Evolutionary conservation across 306 rosid genomes (phyloP).

Genomic region (Sicyos edulis): DNA sequence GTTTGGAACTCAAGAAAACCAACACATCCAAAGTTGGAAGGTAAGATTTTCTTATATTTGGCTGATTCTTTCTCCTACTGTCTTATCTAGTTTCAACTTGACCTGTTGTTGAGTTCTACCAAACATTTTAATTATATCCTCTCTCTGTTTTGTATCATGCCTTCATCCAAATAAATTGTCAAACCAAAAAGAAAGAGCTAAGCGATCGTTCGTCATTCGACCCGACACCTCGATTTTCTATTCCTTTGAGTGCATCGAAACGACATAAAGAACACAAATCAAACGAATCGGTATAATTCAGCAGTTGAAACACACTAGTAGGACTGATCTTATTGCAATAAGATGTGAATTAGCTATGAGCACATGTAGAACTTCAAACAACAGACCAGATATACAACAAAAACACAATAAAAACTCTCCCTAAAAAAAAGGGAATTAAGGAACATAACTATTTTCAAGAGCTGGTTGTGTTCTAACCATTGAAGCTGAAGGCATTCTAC

Average conservation of each 20-base stretch:
- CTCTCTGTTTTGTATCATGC: constrained; percentile 6
- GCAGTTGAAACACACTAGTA: background rate
- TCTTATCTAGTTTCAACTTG: background rate
- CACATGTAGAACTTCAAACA: background rate
- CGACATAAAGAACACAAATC: background rate
- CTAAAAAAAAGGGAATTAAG: constrained; percentile 12
- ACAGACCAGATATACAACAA: background rate
- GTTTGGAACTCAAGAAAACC: too few species aligned
- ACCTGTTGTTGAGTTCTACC: background rate
- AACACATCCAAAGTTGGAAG: too few species aligned
- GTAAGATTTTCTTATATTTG: constrained; percentile 2
- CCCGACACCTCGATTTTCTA: too few species aligned
- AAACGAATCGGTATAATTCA: background rate
- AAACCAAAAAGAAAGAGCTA: constrained; percentile 1
- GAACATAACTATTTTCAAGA: constrained; percentile 46
- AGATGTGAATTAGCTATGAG: background rate
- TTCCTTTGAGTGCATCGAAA: background rate
- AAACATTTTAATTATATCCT: background rate
- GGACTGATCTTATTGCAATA: constrained; percentile 1
- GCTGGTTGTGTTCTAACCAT: constrained; percentile 67
- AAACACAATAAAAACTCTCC: background rate
- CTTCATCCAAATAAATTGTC: background rate
- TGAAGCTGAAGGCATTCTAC: constrained; percentile 74
- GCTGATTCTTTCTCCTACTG: constrained; percentile 9
- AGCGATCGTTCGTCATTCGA: background rate